These are phyloP conservation scores for Candida glaebosa DNA, from an alignment of 805 yeast species.

Conservation along the genomic window DNA sequence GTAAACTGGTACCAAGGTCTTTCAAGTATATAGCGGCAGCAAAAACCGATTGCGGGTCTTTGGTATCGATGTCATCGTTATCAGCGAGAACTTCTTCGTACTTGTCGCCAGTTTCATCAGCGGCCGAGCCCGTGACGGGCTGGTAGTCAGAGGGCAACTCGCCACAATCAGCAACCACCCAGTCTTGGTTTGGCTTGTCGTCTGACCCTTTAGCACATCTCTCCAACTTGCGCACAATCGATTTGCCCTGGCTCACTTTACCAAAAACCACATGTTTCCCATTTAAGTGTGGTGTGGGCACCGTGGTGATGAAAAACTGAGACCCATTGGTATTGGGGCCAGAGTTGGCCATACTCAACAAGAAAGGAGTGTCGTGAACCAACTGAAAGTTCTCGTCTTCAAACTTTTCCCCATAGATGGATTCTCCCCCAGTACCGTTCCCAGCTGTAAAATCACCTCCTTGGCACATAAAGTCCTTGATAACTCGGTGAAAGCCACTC, in stretches of 20 bases:
- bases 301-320: constrained; percentile 92
- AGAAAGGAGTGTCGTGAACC: constrained; percentile 79
- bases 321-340: constrained; percentile 96
- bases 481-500: constrained; percentile 90
- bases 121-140: constrained; percentile 41
- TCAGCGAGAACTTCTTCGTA: constrained; percentile 76
- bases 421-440: constrained; percentile 42
- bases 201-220: constrained; percentile 56
- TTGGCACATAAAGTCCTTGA: constrained; percentile 86
- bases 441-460: constrained; percentile 74
- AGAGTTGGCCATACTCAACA: constrained; percentile 95
- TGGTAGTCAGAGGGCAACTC: constrained; percentile 60
- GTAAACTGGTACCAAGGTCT: constrained; percentile 70
- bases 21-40: constrained; percentile 64
- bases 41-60: constrained; percentile 62
- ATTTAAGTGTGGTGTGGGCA: constrained; percentile 88
- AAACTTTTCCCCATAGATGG: constrained; percentile 51
- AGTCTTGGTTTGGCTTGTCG: constrained; percentile 71
- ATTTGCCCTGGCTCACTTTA: constrained; percentile 75
- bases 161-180: constrained; percentile 77
- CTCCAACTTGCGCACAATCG: constrained; percentile 76
- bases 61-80: constrained; percentile 60
- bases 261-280: constrained; percentile 98
- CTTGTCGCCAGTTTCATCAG: constrained; percentile 78
- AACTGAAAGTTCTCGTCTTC: constrained; percentile 85